phyloP scores from a whole-genome alignment of 805 yeast species.

The Jamesozyma lodderae region DNA sequence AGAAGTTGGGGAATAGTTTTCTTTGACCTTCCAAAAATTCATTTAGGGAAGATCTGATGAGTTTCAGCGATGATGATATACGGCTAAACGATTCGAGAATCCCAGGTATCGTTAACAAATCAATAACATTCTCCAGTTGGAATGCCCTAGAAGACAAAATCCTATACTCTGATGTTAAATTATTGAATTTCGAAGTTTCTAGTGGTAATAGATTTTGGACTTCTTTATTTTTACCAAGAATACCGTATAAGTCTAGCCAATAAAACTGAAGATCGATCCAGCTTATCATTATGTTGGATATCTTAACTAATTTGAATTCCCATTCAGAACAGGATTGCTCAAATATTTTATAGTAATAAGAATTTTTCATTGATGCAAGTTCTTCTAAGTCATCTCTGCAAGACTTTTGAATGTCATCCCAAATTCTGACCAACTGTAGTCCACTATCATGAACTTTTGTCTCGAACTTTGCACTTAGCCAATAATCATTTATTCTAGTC shows the following conservation, averaged over 20 bases:
- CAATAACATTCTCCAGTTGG: conserved; percentile 45
- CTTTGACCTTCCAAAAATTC: conserved; percentile 79
- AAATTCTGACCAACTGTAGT: conserved; percentile 51
- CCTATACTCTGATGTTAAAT: conserved; percentile 53
- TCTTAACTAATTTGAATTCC: conserved; percentile 45
- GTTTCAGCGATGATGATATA: conserved; percentile 45
- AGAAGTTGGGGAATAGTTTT: conserved; percentile 67
- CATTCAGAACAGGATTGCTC: conserved; percentile 47
- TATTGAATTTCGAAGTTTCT: conserved; percentile 59
- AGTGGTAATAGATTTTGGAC: conserved; percentile 55
- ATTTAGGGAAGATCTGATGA: conserved; percentile 54
- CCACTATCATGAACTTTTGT: conserved; percentile 44
- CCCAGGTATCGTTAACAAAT: conserved; percentile 43
- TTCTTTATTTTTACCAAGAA: conserved; percentile 53
- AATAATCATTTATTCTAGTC: conserved; percentile 38
- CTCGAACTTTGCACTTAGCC: conserved; percentile 49
- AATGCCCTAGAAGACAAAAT: conserved; percentile 41
- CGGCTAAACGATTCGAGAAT: conserved; percentile 40
- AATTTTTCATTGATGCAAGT: conserved; percentile 60
- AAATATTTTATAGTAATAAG: conserved; percentile 51
- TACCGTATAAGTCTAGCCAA: conserved; percentile 80
- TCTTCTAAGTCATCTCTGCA: conserved; percentile 54
- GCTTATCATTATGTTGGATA: conserved; percentile 45
- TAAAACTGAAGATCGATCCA: conserved; percentile 86
- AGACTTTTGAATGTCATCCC: conserved; percentile 54